phyloP scores from a whole-genome alignment of 805 yeast species.

The Hyphopichia homilentoma region DNA sequence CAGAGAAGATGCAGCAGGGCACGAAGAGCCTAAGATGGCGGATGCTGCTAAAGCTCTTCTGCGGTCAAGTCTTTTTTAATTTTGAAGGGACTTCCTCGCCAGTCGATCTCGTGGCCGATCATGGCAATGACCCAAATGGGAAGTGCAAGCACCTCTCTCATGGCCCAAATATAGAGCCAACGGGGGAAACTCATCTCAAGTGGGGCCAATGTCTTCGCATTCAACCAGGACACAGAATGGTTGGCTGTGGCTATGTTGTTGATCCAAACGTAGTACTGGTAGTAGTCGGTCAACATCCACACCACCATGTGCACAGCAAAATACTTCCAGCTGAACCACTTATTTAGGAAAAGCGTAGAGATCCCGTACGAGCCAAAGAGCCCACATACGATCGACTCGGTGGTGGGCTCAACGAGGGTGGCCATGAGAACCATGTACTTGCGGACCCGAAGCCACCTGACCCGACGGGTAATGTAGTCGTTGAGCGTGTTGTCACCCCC shows the following conservation, averaged over 20 bases:
- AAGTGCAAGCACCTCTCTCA: slow-evolving; percentile 70
- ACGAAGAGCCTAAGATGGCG: no score
- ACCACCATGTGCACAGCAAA: slow-evolving; percentile 50
- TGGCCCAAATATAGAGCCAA: slow-evolving; percentile 50
- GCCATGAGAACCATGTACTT: slow-evolving; percentile 86
- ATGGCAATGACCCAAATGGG: slow-evolving; percentile 84
- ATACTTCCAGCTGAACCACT: slow-evolving; percentile 28
- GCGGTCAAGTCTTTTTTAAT: slow-evolving; percentile 76
- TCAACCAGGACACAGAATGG: slow-evolving; percentile 24
- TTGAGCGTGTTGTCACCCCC: slow-evolving; percentile 37
- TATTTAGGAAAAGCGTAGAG: slow-evolving; percentile 39
- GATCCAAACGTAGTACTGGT: slow-evolving; percentile 49
- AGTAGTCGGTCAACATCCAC: slow-evolving; percentile 67
- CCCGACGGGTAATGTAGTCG: slow-evolving; percentile 65
- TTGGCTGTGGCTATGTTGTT: slow-evolving; percentile 14
- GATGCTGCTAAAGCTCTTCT: slow-evolving; percentile 52
- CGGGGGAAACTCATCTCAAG: slow-evolving; percentile 11
- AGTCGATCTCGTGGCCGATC: slow-evolving; percentile 70
- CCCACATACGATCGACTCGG: slow-evolving; percentile 72
- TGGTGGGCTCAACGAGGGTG: slow-evolving; percentile 80
- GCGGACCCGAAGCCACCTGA: slow-evolving; percentile 82
- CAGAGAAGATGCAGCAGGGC: no score
- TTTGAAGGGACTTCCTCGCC: slow-evolving; percentile 74
- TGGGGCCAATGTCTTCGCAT: slow-evolving; percentile 13
- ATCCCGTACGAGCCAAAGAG: slow-evolving; percentile 60